Base-by-base conservation (phyloP, 2,329 filamentous ascomycete genomes). In the Amylocarpus encephaloides region DNA sequence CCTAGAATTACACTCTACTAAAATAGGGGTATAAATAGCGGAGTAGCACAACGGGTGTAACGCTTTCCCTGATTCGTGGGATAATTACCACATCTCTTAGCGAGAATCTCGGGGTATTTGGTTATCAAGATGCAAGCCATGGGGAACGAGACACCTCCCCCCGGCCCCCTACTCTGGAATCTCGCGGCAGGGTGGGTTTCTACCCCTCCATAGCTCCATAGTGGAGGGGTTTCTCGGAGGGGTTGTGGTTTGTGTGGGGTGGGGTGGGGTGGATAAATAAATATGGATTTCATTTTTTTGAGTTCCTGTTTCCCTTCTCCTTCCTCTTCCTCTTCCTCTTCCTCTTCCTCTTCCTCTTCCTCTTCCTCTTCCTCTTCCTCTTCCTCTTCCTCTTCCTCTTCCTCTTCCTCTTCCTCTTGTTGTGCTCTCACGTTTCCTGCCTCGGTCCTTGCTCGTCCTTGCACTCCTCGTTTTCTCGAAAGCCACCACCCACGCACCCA, bases 151-250 rank as follows among this genome's bases (percentile, higher is more conserved):
- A n/a, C n/a, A n/a, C n/a, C n/a, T n/a, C n/a, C n/a, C n/a, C n/a
- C n/a, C n/a, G n/a, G n/a, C n/a, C 32, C 32, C 32, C 36, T 15
- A 39, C 36, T 39, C 36, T 39, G n/a, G n/a, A 9, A n/a, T 9
- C 9, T n/a, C 32, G n/a, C n/a, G 32, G 32, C 15, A 5, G 15
- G 34, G 34, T 3, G 34, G 34, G 9, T 16, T 36, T 10, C n/a
- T 46, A 35, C 43, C 43, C 43, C 43, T 46, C 43, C 43, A 43
- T n/a, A 10, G 34, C 11, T 13, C 10, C 5, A 36, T 36, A 9
- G 38, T 9, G 38, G 38, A 6, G n/a, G 38, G n/a, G 18, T 4
- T 13, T 13, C 13, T 40, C 19, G 43, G 43, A 46, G 43, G 43
- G 43, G 43, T 9, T 40, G 38, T 16, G 16, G n/a, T 11, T n/a